A percentile compares a stretch with the other conserved stretches of the same genome.
These are phyloP conservation scores for Fusarium pilosicola DNA, from an alignment of 2,329 filamentous ascomycete species.

Conservation along the genomic window DNA sequence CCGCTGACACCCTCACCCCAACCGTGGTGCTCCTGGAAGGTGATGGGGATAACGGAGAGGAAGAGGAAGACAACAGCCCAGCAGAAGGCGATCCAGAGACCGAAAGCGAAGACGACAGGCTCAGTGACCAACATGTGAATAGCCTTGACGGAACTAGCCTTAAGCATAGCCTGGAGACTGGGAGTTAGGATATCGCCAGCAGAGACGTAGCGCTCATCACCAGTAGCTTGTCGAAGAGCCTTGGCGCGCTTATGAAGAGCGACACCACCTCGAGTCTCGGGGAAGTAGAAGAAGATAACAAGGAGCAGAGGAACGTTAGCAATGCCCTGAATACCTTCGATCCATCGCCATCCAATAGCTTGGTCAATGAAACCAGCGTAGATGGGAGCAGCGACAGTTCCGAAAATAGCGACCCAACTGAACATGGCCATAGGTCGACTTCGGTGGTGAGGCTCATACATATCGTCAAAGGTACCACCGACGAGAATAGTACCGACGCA, in stretches of 20 bases:
- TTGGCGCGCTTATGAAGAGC: conserved; percentile 37
- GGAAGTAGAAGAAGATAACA: conserved; percentile 35
- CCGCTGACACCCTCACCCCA: conserved; percentile 32
- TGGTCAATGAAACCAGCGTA: conserved; percentile 38
- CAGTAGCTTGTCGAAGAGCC: conserved; percentile 35
- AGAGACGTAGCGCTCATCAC: conserved; percentile 35
- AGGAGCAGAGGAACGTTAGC: conserved; percentile 33
- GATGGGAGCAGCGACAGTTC: conserved; percentile 35
- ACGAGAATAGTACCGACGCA: conserved; percentile 40
- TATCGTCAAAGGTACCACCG: conserved; percentile 38
- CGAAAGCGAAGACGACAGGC: conserved; percentile 40
- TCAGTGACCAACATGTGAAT: conserved; percentile 40
- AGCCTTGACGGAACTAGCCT: conserved; percentile 37
- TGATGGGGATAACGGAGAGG: conserved; percentile 37
- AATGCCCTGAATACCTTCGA: conserved; percentile 37
- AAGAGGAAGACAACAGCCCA: conserved; percentile 41
- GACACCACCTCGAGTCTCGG: conserved; percentile 35
- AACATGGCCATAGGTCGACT: conserved; percentile 41
- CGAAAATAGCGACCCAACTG: conserved; percentile 38
- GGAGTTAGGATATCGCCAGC: conserved; percentile 37
- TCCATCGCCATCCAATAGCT: conserved; percentile 38
- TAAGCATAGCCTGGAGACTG: conserved; percentile 36
- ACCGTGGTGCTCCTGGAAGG: conserved; percentile 33
- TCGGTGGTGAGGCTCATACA: conserved; percentile 39
- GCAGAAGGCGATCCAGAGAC: conserved; percentile 40